Base-by-base conservation (phyloP, 2,329 filamentous ascomycete species). In the Mycocentrospora acerina region DNA sequence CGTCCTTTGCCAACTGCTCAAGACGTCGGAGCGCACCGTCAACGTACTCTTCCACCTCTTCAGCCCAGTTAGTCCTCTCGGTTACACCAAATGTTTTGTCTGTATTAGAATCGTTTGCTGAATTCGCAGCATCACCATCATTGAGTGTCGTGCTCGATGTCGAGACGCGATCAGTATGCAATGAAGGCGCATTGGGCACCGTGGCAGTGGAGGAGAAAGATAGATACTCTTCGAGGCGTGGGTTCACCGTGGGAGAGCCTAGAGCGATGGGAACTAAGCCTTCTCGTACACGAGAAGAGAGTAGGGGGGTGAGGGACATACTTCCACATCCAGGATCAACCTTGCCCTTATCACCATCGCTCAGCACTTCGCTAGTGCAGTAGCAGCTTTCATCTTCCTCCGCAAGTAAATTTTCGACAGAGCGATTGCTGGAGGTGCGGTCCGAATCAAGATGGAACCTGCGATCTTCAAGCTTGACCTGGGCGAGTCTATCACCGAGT, bases 401-500 rank as follows among this genome's bases (percentile, higher is more conserved):
- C 24, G 46, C 48, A 17, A 32, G 40, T 3, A 50, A 56, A 13
- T 47, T 38, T 16, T 45, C 48, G 7, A 40, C 33, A 3, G 60
- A 62, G 28, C 35, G 43, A 25, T 24, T 46, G 41, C 53, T 54
- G 3, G 53, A 60, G 10, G 44, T 35, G 12, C 42, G n/a, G 16
- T 58, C 53, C 6, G 40, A 38, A 19, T 49, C 48, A n/a, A 19
- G 35, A 16, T 41, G 36, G 19, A 35, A 34, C 31, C 32, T 48
- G 31, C 46, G 53, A 10, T 51, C 40, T 4, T 60, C 54, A 10
- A 52, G 31, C 42, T 57, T 53, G 48, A 88, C 84, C 78, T 96
- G 44, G 24, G 46, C 90, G 36, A 97, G 86, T 70, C 91, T 90
- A 51, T 93, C 91, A 62, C 90, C 90, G 61, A 97, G 89, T 13